A percentile compares a stretch with the other conserved stretches of the same genome.
Evolutionary conservation across 345 rosid genomes (phyloP).

Genomic region (Toxicodendron radicans): DNA sequence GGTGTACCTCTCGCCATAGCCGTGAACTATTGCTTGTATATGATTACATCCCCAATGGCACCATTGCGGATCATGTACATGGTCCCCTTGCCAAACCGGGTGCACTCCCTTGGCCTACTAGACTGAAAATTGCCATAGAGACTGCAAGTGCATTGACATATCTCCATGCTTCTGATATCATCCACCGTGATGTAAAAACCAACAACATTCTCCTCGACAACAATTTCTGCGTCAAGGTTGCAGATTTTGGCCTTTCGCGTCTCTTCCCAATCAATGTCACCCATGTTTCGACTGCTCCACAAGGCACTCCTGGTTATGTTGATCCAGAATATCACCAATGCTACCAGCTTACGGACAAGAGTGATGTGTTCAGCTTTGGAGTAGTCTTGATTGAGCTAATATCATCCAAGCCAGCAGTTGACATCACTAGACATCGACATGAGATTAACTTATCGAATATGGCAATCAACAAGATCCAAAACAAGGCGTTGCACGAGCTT

Average conservation of each 20-base stretch:
- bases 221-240: conserved; percentile 81
- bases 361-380: conserved; percentile 86
- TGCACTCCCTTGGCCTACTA: conserved; percentile 55
- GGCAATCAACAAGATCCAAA: conserved; percentile 80
- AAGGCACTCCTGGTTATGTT: conserved; percentile 94
- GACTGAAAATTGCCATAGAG: conserved; percentile 80
- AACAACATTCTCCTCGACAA: conserved; percentile 81
- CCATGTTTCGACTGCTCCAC: conserved; percentile 90
- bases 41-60: conserved; percentile 82
- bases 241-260: conserved; percentile 89
- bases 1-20: conserved; percentile 83
- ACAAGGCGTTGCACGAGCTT: conserved; percentile 55
- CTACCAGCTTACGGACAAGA: conserved; percentile 80
- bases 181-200: conserved; percentile 92
- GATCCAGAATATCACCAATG: conserved; percentile 91
- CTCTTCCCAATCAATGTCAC: conserved; percentile 68
- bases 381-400: conserved; percentile 64
- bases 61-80: conserved; percentile 83
- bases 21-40: conserved; percentile 78
- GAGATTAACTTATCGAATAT: conserved; percentile 78
- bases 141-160: conserved; percentile 75
- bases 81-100: conserved; percentile 67
- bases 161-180: conserved; percentile 71
- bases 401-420: conserved; percentile 88
- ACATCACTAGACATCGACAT: conserved; percentile 72